Base-by-base conservation (phyloP, 2,329 filamentous ascomycete genomes). In the Trichoderma sp. region DNA sequence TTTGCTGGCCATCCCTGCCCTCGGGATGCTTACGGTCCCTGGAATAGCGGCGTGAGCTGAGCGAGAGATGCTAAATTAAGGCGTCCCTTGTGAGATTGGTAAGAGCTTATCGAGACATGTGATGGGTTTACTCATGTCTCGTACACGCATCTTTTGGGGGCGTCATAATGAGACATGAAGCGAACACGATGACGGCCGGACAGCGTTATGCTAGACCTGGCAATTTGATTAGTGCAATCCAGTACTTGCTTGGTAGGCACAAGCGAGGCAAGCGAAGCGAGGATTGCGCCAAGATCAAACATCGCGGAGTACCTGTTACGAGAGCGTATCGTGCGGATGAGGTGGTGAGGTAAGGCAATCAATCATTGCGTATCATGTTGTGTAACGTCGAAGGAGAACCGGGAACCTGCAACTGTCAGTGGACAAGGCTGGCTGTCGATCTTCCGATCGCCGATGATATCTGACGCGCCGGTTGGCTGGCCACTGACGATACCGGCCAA, bases 381-480 rank as follows among this genome's bases (percentile, higher is more conserved):
- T 71, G 68, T 50, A 50, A 62, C 38, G 33, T 27, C 4, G 1
- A 33, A 33, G 1, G 31, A 38, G 56, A 63, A 16, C 45, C 65
- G 16, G 65, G 41, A 53, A 45, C 27, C 27, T 31, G 65, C 65
- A 29, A 45, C 64, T 66, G 24, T 50, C 67, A 62, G 24, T 45
- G 56, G 59, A 71, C 59, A 63, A 50, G 68, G 56, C 38, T 63
- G 27, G 27, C 6, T 27, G 68, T 63, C 38, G 68, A 63, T 71
- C 56, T 50, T 63, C 59, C 59, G 68, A 71, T 71, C 56, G 68
- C 38, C 68, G 56, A 71, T 71, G 35, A 21, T 45, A 71, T 71
- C 56, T 50, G 38, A 45, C 59, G 29, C 18, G 29, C 60, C 29
- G 60, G 35, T 71, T 31, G 35, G 35, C 56, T 38, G 35, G 8